Evolutionary conservation across 352 stramenopile species (phyloP), one percentile per base, ranked within the genome.

Genomic region (Pythium apleroticum): DNA sequence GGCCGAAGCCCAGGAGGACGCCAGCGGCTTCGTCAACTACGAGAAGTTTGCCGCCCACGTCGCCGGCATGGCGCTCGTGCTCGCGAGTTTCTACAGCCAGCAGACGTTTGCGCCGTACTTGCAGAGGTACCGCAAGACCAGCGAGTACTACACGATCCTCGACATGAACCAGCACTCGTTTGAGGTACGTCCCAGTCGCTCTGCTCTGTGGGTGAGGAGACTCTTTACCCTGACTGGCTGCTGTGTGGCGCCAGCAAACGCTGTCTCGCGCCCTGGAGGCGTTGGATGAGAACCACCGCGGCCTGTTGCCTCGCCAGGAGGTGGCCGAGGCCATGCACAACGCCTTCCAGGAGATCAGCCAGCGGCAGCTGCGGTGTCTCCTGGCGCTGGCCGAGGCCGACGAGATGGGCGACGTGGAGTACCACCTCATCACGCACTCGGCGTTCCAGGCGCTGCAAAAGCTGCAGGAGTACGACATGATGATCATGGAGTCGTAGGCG

Each of bases 391-490:
- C 82, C 24, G 77, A 91, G 25, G 65, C 75, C 2, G 77, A 91
- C 62, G 73, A 90, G 33, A 84, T 86, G 75, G 81, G 81, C 24
- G 82, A 93, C 30, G 69, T 91, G 20, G 78, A 95, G 63, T 93
- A 90, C 69, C 75, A 71, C 22, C 68, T 89, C 43, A 80, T 90
- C 35, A 77, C 72, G 19, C 79, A 85, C 71, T 91, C 80, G 22
- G 82, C 74, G 8, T 95, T 93, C 65, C 82, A 89, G 55, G 75
- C 79, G 31, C 60, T 93, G 22, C 84, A 95, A 69, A 90, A 89
- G 62, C 73, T 95, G 19, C 79, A 95, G 56, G 84, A 95, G 63
- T 95, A 95, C 62, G 84, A 89, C 68, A 79, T 84, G 72, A 93
- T 90, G 79, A 81, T 90, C 56, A 70, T 78, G 48, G 81, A 90